A percentile compares a stretch with the other conserved stretches of the same genome.
These are phyloP conservation scores for Trametes gibbosa DNA, from an alignment of 768 basidiomycete genomes.

Conservation along the genomic window DNA sequence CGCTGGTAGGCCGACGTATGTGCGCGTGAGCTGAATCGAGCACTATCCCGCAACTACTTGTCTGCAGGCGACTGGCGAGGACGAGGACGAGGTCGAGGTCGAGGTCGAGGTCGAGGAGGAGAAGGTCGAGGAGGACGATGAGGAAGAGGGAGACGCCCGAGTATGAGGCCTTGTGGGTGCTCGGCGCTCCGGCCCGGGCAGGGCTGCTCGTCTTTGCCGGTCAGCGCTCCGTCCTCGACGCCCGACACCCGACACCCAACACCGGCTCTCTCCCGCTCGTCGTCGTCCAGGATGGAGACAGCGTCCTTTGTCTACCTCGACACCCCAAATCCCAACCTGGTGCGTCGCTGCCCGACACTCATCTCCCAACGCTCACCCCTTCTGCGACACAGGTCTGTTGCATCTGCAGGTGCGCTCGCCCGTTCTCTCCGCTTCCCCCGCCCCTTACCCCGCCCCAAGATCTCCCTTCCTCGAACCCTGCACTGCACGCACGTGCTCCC, in stretches of 20 bases:
- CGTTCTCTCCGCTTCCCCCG: conserved; percentile 31
- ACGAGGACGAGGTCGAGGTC: no score
- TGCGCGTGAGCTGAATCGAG: no score
- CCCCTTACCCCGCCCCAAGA: conserved; percentile 37
- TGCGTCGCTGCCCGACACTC: conserved; percentile 31
- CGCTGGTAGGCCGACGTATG: no score
- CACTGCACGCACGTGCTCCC: conserved; percentile 71
- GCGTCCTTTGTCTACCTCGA: conserved; percentile 44
- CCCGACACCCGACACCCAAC: no score
- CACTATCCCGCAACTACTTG: no score
- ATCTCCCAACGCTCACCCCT: neutral
- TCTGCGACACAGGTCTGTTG: conserved; percentile 59
- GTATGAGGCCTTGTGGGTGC: neutral
- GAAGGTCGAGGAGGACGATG: neutral
- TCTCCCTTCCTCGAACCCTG: conserved; percentile 72
- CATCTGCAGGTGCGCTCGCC: conserved; percentile 57
- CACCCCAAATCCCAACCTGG: conserved; percentile 64
- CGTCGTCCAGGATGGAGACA: neutral
- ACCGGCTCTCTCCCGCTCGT: neutral
- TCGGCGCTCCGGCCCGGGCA: neutral
- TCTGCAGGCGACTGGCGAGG: no score
- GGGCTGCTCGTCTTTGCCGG: no score
- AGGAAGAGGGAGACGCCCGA: neutral
- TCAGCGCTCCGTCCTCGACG: no score
- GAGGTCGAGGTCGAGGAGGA: conserved; percentile 1